A percentile compares a stretch with the other conserved stretches of the same genome.
Conservation (phyloP, 148 eudicot species). For the Chenopodium suecicum region DNA sequence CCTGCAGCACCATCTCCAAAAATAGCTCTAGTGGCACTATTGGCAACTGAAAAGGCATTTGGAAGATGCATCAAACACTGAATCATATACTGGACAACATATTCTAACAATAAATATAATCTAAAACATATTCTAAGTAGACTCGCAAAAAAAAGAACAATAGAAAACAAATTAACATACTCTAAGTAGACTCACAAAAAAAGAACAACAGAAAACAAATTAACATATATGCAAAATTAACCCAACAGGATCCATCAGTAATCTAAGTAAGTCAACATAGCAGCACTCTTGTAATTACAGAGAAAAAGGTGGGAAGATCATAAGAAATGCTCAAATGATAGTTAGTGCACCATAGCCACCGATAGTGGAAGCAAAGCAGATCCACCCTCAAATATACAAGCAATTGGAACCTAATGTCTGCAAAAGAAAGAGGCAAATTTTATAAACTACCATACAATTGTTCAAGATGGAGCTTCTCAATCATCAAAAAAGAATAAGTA, state of each 20-base stretch:
- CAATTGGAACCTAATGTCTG: conserved; percentile 52
- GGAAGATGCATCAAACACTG: too few relatives aligned
- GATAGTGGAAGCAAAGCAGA: conserved; percentile 78
- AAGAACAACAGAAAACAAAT: too few relatives aligned
- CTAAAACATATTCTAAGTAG: too few relatives aligned
- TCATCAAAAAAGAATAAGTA: not conserved
- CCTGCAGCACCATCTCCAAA: too few relatives aligned
- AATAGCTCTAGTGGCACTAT: too few relatives aligned
- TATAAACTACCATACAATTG: conserved; percentile 12
- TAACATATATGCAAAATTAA: too few relatives aligned
- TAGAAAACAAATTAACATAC: too few relatives aligned
- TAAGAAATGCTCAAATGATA: not conserved
- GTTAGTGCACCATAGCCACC: conserved; percentile 71
- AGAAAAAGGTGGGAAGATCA: not conserved
- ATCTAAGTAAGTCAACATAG: not conserved
- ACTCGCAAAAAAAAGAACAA: too few relatives aligned
- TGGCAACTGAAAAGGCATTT: too few relatives aligned
- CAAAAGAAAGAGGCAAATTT: conserved; percentile 25
- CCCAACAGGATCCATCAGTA: not conserved
- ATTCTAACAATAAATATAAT: too few relatives aligned
- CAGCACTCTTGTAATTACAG: not conserved
- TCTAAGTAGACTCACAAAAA: too few relatives aligned
- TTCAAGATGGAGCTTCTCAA: not conserved
- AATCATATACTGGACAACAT: too few relatives aligned
- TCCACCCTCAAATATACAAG: conserved; percentile 76